Evolutionary conservation across 208 protist genomes (phyloP), one percentile per base, ranked within the genome.

Genomic region (Wallacemonas sp.): DNA sequence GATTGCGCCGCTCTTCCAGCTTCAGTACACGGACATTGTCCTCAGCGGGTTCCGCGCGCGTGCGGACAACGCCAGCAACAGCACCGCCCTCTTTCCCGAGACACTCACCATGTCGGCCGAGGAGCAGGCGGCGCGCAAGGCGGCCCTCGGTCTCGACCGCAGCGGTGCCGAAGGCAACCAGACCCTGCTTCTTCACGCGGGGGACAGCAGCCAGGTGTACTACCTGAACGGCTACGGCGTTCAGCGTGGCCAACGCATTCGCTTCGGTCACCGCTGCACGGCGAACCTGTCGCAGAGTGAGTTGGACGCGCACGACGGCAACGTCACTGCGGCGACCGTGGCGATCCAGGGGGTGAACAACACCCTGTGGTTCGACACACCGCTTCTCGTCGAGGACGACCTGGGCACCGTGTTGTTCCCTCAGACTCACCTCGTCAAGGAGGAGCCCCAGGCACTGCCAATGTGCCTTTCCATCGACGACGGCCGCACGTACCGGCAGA

Each of bases 161-260:
- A 85, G 68, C 22, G 65, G 57, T 3, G 30, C 57, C 1, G 80
- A 83, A 27, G 84, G 79, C 24, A 85, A 91, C 66, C 54, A 52
- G 21, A 91, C 85, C 30, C 70, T 92, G 26, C 10, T 77, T 52
- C 60, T 92, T 12, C 61, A 77, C 55, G 72, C 75, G 8, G 72
- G 77, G 26, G 76, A 87, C 39, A 71, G 73, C 59, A 85, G 75
- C 50, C 63, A 76, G 70, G 74, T 83, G 45, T 80, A 81, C 36
- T 87, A 87, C 63, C 68, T 92, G 37, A 88, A 89, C 63, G 85
- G 85, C 41, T 88, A 87, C 62, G 85, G 72, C 66, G 83, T 92
- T 60, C 71, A 85, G 50, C 71, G 68, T n/a, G 80, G 75, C 0
- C 75, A 78, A 48, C 53, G 60, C 33, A 59, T 92, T n/a, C 81